Conservation (phyloP, 192 early-diverging fungal species). For the Entomortierella beljakovae region DNA sequence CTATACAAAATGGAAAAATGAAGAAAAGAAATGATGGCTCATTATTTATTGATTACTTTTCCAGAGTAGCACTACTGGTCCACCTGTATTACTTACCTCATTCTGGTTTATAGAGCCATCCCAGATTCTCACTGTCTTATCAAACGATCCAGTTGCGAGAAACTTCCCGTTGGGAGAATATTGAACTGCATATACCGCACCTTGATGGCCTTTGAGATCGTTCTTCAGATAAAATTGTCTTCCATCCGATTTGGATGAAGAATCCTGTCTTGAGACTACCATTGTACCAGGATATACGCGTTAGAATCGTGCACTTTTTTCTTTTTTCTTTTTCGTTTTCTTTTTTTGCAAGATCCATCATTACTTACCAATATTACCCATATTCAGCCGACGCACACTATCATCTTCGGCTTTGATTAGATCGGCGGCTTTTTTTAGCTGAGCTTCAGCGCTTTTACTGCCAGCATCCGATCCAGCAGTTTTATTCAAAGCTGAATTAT, state of each 20-base stretch:
- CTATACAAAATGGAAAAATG: slow-evolving; percentile 28
- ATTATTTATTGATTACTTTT: neutral
- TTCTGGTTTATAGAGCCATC: slow-evolving; percentile 75
- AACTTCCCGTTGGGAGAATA: slow-evolving; percentile 87
- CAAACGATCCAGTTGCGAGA: slow-evolving; percentile 93
- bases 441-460: slow-evolving; percentile 14
- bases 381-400: slow-evolving; percentile 39
- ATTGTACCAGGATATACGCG: no score
- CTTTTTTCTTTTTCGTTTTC: neutral
- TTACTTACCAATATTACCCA: slow-evolving; percentile 48
- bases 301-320: no score
- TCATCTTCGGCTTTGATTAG: slow-evolving; percentile 49
- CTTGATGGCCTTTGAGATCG: slow-evolving; percentile 79
- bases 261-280: slow-evolving; percentile 44
- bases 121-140: slow-evolving; percentile 94
- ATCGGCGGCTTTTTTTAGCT: slow-evolving; percentile 35
- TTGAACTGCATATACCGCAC: slow-evolving; percentile 91
- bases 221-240: slow-evolving; percentile 48
- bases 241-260: slow-evolving; percentile 43
- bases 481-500: neutral
- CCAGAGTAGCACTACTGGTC: neutral
- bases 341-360: neutral
- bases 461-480: slow-evolving; percentile 13
- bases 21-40: neutral
- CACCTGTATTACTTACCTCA: slow-evolving; percentile 60